Evolutionary conservation across 139 green algal species (phyloP).

Genomic region (Spirogloea muscicola): DNA sequence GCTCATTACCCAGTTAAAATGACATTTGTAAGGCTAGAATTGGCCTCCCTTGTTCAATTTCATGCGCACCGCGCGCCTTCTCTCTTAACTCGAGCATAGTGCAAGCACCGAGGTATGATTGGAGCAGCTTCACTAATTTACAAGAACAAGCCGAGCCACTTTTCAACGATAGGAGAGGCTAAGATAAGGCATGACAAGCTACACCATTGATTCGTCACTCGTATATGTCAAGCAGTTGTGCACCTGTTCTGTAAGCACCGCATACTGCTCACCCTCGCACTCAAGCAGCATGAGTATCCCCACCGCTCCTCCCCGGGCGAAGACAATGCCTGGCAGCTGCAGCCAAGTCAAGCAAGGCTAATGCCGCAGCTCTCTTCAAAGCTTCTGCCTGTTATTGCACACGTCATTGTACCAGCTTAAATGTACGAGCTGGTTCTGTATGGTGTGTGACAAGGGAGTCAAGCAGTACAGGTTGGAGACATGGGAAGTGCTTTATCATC

Average conservation of each 20-base stretch:
- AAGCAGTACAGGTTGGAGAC: neutral
- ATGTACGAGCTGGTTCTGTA: neutral
- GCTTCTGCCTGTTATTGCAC: neutral
- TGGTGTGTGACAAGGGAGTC: neutral
- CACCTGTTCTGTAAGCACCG: slow-evolving; percentile 42
- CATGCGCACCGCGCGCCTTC: too few species aligned
- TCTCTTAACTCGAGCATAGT: too few species aligned
- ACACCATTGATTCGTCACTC: too few species aligned
- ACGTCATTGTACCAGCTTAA: neutral
- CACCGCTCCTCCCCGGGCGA: slow-evolving; percentile 33
- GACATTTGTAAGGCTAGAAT: too few species aligned
- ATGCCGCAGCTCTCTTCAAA: neutral
- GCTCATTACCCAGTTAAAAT: too few species aligned
- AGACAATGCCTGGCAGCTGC: slow-evolving; percentile 45
- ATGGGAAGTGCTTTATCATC: neutral
- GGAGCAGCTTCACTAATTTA: too few species aligned
- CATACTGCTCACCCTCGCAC: slow-evolving; percentile 5
- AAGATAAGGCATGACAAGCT: too few species aligned
- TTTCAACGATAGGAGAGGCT: too few species aligned
- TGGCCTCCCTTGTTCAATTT: too few species aligned
- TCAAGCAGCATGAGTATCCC: slow-evolving; percentile 42
- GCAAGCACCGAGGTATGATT: too few species aligned
- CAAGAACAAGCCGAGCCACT: too few species aligned
- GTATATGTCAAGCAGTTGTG: too few species aligned
- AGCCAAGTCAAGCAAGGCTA: slow-evolving; percentile 6